Percentiles rank a stretch among this genome's conserved stretches.
phyloP scores from a whole-genome alignment of 345 rosid species.

The Rubroshorea leprosula region DNA sequence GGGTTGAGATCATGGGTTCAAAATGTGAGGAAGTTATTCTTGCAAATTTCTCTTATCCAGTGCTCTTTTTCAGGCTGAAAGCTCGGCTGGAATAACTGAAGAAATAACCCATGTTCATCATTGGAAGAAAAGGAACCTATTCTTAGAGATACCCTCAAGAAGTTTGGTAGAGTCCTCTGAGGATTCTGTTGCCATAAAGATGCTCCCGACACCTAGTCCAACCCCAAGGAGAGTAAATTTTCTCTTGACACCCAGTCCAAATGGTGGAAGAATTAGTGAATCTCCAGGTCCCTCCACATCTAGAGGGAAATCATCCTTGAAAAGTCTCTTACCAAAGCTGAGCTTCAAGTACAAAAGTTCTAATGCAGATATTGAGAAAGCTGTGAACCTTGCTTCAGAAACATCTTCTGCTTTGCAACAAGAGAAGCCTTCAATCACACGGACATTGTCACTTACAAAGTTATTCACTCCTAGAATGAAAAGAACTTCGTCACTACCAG shows the following conservation, averaged over 20 bases:
- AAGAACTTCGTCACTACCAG: constrained; percentile 80
- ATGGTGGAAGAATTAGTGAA: constrained; percentile 30
- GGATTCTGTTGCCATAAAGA: constrained; percentile 49
- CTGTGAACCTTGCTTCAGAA: constrained; percentile 30
- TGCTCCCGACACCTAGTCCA: constrained; percentile 70
- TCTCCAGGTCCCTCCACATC: constrained; percentile 54
- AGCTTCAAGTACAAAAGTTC: constrained; percentile 54
- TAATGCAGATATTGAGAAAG: constrained; percentile 50
- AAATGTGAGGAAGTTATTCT: too few relatives aligned
- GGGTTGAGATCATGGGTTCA: too few relatives aligned
- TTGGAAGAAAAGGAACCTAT: constrained; percentile 63
- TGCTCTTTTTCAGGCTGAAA: constrained; percentile 42
- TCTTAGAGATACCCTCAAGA: constrained; percentile 76
- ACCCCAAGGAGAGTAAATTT: constrained; percentile 87
- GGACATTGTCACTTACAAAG: constrained; percentile 78
- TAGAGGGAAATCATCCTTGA: constrained; percentile 56
- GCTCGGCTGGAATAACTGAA: constrained; percentile 37
- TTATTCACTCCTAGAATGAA: constrained; percentile 75
- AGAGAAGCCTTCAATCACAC: constrained; percentile 64
- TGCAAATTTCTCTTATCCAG: too few relatives aligned
- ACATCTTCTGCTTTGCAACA: constrained; percentile 23
- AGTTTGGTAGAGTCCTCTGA: constrained; percentile 32
- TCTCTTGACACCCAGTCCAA: constrained; percentile 47
- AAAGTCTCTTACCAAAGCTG: constrained; percentile 52
- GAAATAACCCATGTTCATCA: constrained; percentile 36